Evolutionary conservation across 2,329 filamentous ascomycete species (phyloP).

Genomic region (Hymenoscyphus fructigenus): DNA sequence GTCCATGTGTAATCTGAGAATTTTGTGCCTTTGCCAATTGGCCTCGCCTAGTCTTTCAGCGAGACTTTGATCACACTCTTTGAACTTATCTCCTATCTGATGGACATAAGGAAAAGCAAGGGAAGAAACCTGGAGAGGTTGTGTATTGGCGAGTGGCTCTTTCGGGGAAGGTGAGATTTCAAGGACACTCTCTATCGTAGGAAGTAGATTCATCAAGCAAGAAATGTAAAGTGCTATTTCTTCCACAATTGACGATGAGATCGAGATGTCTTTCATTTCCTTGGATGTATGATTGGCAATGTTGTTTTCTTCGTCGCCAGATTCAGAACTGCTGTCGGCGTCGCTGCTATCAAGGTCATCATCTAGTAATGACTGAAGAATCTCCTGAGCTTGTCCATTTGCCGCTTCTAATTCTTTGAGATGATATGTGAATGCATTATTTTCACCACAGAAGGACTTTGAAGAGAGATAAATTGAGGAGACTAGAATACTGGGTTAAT

Average conservation of each 20-base stretch:
- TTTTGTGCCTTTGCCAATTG: neutral
- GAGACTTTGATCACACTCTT: neutral
- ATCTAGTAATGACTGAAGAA: neutral
- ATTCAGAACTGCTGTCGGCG: neutral
- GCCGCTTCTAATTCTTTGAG: neutral
- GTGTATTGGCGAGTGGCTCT: neutral
- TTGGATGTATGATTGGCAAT: neutral
- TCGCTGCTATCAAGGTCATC: neutral
- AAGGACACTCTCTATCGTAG: neutral
- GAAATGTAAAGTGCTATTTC: neutral
- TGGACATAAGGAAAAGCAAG: neutral
- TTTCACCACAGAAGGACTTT: neutral
- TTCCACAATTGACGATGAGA: neutral
- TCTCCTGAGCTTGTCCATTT: neutral
- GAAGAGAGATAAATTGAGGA: neutral
- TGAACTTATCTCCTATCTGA: constrained; percentile 1
- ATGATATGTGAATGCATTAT: neutral
- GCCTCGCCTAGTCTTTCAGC: neutral
- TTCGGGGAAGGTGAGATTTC: neutral
- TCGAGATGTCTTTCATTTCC: neutral
- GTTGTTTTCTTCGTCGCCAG: neutral
- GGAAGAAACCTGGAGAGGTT: neutral
- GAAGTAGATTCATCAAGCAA: constrained; percentile 1
- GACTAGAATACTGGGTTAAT: neutral
- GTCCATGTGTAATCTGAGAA: neutral